Evolutionary conservation across 1,284 basidiomycete species (phyloP).

Genomic region (Puccinia polysora): DNA sequence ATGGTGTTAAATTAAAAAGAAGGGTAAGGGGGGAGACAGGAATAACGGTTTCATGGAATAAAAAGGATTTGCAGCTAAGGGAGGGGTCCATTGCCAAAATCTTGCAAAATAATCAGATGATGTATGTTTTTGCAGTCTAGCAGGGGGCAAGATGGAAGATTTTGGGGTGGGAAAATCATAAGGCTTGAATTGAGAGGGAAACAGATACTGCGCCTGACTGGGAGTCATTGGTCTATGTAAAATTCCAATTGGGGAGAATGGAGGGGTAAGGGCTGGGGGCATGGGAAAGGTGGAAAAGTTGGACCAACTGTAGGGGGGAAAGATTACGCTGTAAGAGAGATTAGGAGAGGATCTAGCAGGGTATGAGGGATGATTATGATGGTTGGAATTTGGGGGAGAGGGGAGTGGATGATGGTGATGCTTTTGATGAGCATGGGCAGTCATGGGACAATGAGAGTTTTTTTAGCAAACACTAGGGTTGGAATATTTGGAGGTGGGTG

Average conservation of each 20-base stretch:
- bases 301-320: background rate
- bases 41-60: background rate
- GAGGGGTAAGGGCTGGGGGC: background rate
- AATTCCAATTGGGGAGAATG: background rate
- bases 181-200: background rate
- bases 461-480: no score
- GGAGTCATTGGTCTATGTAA: no score
- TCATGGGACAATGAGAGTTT: no score
- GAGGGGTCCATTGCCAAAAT: no score
- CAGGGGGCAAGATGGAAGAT: conserved; percentile 1
- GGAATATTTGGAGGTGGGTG: no score
- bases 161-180: background rate
- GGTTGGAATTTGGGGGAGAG: background rate
- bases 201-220: background rate
- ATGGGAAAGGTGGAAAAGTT: background rate
- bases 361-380: background rate
- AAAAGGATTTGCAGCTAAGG: background rate
- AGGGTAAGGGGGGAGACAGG: background rate
- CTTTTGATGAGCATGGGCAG: no score
- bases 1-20: background rate
- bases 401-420: background rate
- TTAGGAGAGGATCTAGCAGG: background rate
- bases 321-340: background rate
- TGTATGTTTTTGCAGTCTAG: background rate
- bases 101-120: no score